phyloP scores from a whole-genome alignment of 148 eudicot species.

The Chenopodium quinoa region DNA sequence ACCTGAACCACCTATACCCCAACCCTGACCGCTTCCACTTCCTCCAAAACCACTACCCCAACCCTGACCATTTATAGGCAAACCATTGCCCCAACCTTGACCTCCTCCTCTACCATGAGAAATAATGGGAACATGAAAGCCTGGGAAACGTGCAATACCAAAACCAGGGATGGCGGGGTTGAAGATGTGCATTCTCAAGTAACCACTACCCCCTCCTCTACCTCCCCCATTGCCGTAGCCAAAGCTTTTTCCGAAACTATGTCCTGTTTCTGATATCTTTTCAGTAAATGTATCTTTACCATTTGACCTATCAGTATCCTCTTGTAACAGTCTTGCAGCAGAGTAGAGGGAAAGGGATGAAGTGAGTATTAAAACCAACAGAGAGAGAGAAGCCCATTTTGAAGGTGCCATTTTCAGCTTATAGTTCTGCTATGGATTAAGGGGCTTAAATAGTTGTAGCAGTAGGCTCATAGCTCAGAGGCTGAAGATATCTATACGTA shows the following conservation, averaged over 20 bases:
- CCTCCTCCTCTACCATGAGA: neutral
- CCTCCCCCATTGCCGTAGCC: slow-evolving; percentile 15
- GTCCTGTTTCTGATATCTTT: neutral
- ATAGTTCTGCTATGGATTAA: neutral
- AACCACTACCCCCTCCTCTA: slow-evolving; percentile 4
- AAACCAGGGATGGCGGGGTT: slow-evolving; percentile 11
- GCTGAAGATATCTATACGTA: neutral
- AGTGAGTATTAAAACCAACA: slow-evolving; percentile 25
- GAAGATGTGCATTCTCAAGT: neutral
- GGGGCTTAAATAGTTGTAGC: slow-evolving; percentile 17
- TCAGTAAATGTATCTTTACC: neutral
- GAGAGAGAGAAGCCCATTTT: slow-evolving; percentile 21
- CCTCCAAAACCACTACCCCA: slow-evolving; percentile 13
- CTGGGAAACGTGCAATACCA: neutral
- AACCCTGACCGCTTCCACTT: neutral
- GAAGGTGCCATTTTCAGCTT: slow-evolving; percentile 21
- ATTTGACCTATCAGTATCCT: neutral
- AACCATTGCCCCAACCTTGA: neutral
- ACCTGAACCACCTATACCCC: neutral
- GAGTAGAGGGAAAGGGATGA: slow-evolving; percentile 12
- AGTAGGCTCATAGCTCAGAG: neutral
- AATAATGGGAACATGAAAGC: slow-evolving; percentile 7
- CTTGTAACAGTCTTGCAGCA: slow-evolving; percentile 16
- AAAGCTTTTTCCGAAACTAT: slow-evolving; percentile 12
- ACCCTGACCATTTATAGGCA: neutral